Conservation (phyloP, 768 basidiomycete genomes). For the Psilocybe tampanensis region DNA sequence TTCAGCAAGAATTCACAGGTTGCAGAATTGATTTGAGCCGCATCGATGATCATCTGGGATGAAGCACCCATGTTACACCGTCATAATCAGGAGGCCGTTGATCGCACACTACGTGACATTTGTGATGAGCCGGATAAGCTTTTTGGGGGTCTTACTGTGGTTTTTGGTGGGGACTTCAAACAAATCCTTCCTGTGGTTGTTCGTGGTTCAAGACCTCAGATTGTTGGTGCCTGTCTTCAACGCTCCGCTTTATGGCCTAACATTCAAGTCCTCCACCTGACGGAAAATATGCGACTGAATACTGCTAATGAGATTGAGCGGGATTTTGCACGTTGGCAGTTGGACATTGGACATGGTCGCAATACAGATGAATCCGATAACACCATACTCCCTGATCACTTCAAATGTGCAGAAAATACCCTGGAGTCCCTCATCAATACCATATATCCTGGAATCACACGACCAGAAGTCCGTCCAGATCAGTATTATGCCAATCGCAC, state of each 20-base stretch:
- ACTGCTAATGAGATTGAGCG: slow-evolving; percentile 20
- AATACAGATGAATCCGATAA: slow-evolving; percentile 2
- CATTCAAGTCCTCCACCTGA: slow-evolving; percentile 33
- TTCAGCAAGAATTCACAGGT: slow-evolving; percentile 29
- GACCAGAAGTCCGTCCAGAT: too few species aligned
- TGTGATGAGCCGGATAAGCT: slow-evolving; percentile 17
- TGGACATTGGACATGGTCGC: slow-evolving; percentile 28
- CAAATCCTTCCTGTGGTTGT: slow-evolving; percentile 49
- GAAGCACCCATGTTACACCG: slow-evolving; percentile 42
- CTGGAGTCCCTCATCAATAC: neutral
- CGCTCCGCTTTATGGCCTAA: too few species aligned
- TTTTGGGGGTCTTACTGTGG: slow-evolving; percentile 47
- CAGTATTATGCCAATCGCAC: too few species aligned
- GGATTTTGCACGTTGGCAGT: slow-evolving; percentile 37
- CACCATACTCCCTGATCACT: slow-evolving; percentile 9
- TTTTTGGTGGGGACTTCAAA: slow-evolving; percentile 53
- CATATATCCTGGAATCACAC: too few species aligned
- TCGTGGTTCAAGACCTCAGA: slow-evolving; percentile 37
- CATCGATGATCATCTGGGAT: slow-evolving; percentile 47
- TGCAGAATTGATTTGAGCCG: slow-evolving; percentile 33
- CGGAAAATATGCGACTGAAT: slow-evolving; percentile 43
- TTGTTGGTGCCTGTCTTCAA: slow-evolving; percentile 32
- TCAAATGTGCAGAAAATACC: slow-evolving; percentile 19
- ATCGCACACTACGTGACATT: slow-evolving; percentile 38
- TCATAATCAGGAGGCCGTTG: slow-evolving; percentile 36